Base-by-base conservation (phyloP, 345 rosid genomes). In the Capsella bursapastoris region DNA sequence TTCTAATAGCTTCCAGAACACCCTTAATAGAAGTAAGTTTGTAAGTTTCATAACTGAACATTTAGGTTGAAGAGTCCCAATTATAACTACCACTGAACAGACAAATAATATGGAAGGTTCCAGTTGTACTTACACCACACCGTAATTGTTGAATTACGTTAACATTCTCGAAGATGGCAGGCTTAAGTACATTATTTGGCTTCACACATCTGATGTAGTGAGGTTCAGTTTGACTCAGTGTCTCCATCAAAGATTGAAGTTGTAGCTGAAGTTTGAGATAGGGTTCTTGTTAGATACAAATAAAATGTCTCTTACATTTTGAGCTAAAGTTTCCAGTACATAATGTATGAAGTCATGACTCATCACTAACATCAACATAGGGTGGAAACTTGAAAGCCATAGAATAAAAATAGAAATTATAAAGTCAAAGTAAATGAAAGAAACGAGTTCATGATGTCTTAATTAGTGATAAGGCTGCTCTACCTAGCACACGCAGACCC, bases 141-240 rank as follows among this genome's bases (percentile, higher is more conserved):
- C 99, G 91, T 71, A 95, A 86, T 81, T 95, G 99, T 80, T 95
- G 98, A 71, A 95, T 95, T 73, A 92, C 90, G 70, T 86, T 95
- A 51, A 81, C 80, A 71, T 95, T 95, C 87, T 95, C 99, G 75
- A 95, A 95, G 65, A 95, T 95, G 35, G 89, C 88, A 40, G 99
- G 99, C 88, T 90, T 95, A 81, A 95, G 96, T 68, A 79, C 91
- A 82, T 90, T 95, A 80, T 95, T 95, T 79, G 99, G 99, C 88
- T 95, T 95, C 86, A 95, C 99, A 68, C 99, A 95, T 90, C 99
- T 89, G 83, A 95, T 90, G 84, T 95, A 95, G 85, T 95, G 99
- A 70, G 99, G 99, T 78, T 95, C 99, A 64, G 99, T 95, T 68
- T 90, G 86, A 82, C 38, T 95, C 74, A 95, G 84, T 49, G 99